Percentiles rank a stretch among this genome's conserved stretches.
These are phyloP conservation scores for Plasmodium malariae DNA, from an alignment of 169 alveolate species.

Conservation along the genomic window DNA sequence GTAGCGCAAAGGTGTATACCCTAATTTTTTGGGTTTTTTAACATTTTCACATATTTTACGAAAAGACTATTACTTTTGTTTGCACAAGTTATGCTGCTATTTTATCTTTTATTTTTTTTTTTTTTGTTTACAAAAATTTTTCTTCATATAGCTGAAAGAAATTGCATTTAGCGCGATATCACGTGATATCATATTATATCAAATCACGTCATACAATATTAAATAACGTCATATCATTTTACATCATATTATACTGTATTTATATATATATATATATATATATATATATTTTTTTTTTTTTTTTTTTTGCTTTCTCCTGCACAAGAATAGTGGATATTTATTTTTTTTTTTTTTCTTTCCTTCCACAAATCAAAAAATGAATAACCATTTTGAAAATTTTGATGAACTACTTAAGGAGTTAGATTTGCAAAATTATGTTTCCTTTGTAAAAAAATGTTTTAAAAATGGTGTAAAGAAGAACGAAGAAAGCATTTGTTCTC, in stretches of 20 bases:
- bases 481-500: slow-evolving; percentile 74
- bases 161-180: too few species aligned
- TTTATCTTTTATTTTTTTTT: not conserved
- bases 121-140: not conserved
- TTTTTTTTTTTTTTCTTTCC: not conserved
- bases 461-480: slow-evolving; percentile 38
- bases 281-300: not conserved
- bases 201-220: too few species aligned
- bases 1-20: not conserved
- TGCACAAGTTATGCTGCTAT: not conserved
- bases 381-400: slow-evolving; percentile 12
- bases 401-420: slow-evolving; percentile 55
- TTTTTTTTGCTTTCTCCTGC: not conserved
- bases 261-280: not conserved
- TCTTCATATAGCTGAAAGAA: too few species aligned
- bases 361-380: slow-evolving; percentile 2
- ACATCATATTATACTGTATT: too few species aligned
- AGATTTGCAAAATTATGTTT: slow-evolving; percentile 42
- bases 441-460: slow-evolving; percentile 46
- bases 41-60: not conserved
- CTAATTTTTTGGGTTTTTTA: not conserved
- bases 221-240: too few species aligned
- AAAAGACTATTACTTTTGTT: slow-evolving; percentile 7
- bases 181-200: too few species aligned
- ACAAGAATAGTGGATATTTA: not conserved